Base-by-base conservation (phyloP, 169 alveolate species). In the Plasmodium malariae region DNA sequence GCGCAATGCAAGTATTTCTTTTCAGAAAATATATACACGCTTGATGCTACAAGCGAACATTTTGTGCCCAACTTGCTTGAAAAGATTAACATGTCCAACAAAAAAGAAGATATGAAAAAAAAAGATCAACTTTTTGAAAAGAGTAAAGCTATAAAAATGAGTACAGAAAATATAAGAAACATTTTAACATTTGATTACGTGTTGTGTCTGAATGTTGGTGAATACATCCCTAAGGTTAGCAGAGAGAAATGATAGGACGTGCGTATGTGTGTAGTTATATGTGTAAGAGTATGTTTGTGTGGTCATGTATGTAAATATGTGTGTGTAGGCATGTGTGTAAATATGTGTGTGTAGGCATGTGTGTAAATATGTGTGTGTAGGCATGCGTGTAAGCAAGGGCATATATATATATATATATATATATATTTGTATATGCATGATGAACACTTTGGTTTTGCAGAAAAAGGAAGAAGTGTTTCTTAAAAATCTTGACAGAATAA, bases 131-230 rank as follows among this genome's bases (percentile, higher is more conserved):
- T 6, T 5, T 40, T 63, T 7, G 71, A 62, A 2, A 59, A 45
- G 19, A 74, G 12, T 19, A 63, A 17, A 63, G 60, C 24, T 34
- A 62, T 63, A 43, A 78, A 28, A 62, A 76, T 45, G 21, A 24
- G 24, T 14, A 34, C 36, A 30, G 30, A 76, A 9, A 62, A 37
- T 12, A 28, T 54, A 21, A 17, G 45, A 37, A 21, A 37, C 12
- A 43, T 62, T 48, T 68, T 78, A 26, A 51, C 26, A 14, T 78
- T 78, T 48, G 89, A 78, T 68, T 78, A 78, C 55, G 89, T 48
- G 14, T 57, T 78, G 28, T 78, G 89, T 37, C 63, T 78, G 26
- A 78, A 78, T 28, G 89, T 78, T 30, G 89, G 89, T 12, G 89
- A 78, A 69, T 78, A 78, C 11, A 78, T 78, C 14, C 89, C 89